Conservation (phyloP, 768 basidiomycete genomes). For the Hericium erinaceus region DNA sequence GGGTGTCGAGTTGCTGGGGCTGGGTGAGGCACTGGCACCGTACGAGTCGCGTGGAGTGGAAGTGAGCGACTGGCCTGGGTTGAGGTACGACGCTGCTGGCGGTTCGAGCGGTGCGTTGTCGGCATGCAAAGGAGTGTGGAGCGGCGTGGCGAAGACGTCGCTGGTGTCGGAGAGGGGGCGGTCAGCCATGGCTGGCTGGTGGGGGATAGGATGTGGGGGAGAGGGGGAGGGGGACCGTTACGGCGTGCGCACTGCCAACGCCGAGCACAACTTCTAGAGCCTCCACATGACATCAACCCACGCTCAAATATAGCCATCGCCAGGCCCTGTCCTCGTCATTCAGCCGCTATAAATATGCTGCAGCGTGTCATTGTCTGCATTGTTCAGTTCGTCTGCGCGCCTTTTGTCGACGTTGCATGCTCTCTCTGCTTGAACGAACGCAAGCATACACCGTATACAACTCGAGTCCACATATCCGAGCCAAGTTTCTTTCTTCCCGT, state of each 20-base stretch:
- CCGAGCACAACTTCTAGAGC: neutral
- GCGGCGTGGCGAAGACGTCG: conserved; percentile 4
- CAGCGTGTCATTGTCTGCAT: too few relatives aligned
- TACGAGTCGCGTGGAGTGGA: conserved; percentile 3
- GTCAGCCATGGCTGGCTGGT: conserved; percentile 5
- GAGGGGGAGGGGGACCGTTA: neutral
- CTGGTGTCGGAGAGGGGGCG: conserved; percentile 7
- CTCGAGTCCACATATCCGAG: too few relatives aligned
- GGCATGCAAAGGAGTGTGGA: conserved; percentile 1
- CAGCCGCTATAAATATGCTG: neutral
- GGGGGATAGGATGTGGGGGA: neutral
- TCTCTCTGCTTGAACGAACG: too few relatives aligned
- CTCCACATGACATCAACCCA: neutral
- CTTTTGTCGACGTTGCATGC: too few relatives aligned
- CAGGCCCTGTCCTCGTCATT: neutral
- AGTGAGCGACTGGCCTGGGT: neutral
- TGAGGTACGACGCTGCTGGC: neutral
- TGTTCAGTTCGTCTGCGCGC: too few relatives aligned
- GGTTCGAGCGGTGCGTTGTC: conserved; percentile 1
- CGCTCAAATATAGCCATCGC: neutral
- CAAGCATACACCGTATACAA: too few relatives aligned
- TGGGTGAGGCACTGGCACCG: neutral
- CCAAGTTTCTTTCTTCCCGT: too few relatives aligned
- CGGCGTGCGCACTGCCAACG: neutral
- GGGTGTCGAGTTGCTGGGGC: neutral